Percentiles rank a stretch among this genome's conserved stretches.
These are phyloP conservation scores for Podospora australis DNA, from an alignment of 495 filamentous ascomycete species.

Conservation along the genomic window DNA sequence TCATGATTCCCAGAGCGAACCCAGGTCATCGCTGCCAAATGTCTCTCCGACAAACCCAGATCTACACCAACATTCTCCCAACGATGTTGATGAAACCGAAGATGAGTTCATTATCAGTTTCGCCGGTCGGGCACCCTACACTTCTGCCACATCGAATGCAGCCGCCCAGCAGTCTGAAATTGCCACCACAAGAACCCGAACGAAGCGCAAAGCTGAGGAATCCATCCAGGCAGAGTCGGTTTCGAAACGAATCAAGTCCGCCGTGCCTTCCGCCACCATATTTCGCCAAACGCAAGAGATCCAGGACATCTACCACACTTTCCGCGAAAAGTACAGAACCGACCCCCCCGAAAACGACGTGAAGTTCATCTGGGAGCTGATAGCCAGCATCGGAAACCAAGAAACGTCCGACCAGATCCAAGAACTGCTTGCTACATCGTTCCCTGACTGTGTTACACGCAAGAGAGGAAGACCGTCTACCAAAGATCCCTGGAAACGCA, in stretches of 20 bases:
- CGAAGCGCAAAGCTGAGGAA: slow-evolving; percentile 5
- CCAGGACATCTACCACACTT: slow-evolving; percentile 12
- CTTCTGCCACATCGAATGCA: background rate
- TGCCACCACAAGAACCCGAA: background rate
- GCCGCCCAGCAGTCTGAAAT: background rate
- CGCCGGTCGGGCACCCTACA: too few species aligned
- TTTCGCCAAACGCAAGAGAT: slow-evolving; percentile 7
- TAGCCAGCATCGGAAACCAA: slow-evolving; percentile 14
- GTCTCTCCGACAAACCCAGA: background rate
- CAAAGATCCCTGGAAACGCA: background rate
- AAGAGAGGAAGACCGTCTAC: background rate
- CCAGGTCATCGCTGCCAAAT: background rate
- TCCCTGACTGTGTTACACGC: slow-evolving; percentile 11
- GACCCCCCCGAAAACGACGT: slow-evolving; percentile 17
- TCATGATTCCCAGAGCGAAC: background rate
- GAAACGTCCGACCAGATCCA: slow-evolving; percentile 20
- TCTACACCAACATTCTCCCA: background rate
- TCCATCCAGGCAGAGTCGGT: background rate
- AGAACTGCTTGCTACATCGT: slow-evolving; percentile 7
- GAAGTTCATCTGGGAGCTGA: slow-evolving; percentile 21
- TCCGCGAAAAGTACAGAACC: slow-evolving; percentile 14
- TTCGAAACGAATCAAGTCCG: background rate
- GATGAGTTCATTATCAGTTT: too few species aligned
- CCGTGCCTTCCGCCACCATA: background rate
- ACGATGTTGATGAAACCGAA: background rate